Evolutionary conservation across 192 early-diverging fungal genomes (phyloP), one percentile per base, ranked within the genome.

Genomic region (Geosiphon pyriformis): DNA sequence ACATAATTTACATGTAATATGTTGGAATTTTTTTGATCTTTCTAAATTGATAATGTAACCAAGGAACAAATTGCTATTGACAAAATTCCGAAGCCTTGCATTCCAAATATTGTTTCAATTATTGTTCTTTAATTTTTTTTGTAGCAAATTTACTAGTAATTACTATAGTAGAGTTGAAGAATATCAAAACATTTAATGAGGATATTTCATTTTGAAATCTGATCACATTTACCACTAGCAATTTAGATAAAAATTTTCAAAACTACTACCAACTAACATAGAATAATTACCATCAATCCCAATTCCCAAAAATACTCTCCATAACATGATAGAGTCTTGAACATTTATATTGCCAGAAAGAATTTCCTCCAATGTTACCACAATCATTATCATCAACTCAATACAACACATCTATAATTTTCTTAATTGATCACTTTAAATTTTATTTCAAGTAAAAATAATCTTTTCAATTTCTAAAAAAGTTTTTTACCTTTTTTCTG

Each of bases 271-370:
- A 27, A 92, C 91, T 10, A 93, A 95, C 56, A 96, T 79, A 15
- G 95, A 93, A 74, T 98, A 98, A 75, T 96, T 93, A 42, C 93
- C 92, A 70, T 94, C 95, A 56, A 98, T 89, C 48, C 94, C 95
- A 30, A 96, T 77, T 55, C 94, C 95, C 29, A 94, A 82, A 58
- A 98, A 69, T 55, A 94, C 78, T 55, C 94, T 90, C 94, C 94
- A 96, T 35, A 89, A 87, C 67, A 93, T 80, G 10, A 95, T 81
- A 59, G 77, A 74, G 27, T 74, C 76, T 48, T 71, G 77, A 35
- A 83, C 73, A 26, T 88, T 79, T 50, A 91, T 72, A 59, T 83
- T 80, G 30, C 72, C 87, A 65, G 87, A 82, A 65, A 96, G 81
- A 31, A 91, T 82, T 31, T 85, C 87, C 23, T 89, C 91, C 57